phyloP scores from a whole-genome alignment of 1,284 basidiomycete genomes.

The Sporisorium iseilematis-ciliati region DNA sequence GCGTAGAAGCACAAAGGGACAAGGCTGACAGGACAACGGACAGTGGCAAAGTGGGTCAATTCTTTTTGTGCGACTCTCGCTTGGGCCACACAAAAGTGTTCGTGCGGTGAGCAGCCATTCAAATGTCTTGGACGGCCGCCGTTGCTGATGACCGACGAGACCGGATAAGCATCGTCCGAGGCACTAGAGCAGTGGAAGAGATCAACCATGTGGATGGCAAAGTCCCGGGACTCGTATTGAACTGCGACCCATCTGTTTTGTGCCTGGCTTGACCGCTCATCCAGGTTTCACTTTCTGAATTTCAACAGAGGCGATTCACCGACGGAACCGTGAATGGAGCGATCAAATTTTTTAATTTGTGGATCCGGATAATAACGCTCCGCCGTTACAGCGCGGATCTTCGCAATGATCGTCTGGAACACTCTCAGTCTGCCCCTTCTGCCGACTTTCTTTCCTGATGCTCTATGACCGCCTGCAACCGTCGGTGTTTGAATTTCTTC shows the following conservation, averaged over 20 bases:
- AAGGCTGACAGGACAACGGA: not conserved
- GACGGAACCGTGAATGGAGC: not conserved
- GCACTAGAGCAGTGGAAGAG: not conserved
- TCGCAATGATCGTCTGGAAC: not conserved
- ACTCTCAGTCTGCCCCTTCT: not conserved
- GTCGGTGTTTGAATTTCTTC: not conserved
- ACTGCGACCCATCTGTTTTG: slow-evolving; percentile 6
- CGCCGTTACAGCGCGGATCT: no score
- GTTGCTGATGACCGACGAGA: not conserved
- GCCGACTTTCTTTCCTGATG: not conserved
- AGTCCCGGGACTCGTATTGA: not conserved
- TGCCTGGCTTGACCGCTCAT: not conserved
- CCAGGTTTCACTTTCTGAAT: slow-evolving; percentile 1
- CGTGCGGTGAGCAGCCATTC: not conserved
- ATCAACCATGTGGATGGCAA: not conserved
- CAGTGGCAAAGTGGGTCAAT: slow-evolving; percentile 9
- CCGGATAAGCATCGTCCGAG: not conserved
- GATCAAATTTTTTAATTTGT: no score
- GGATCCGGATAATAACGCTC: no score
- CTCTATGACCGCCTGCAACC: not conserved
- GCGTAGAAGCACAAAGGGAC: slow-evolving; percentile 4
- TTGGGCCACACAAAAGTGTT: not conserved
- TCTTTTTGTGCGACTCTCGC: slow-evolving; percentile 8
- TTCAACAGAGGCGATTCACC: not conserved
- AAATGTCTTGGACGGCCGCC: slow-evolving; percentile 8